Evolutionary conservation across 1,139 yeast species (phyloP).

Genomic region (Blastobotrys illinoisensis): DNA sequence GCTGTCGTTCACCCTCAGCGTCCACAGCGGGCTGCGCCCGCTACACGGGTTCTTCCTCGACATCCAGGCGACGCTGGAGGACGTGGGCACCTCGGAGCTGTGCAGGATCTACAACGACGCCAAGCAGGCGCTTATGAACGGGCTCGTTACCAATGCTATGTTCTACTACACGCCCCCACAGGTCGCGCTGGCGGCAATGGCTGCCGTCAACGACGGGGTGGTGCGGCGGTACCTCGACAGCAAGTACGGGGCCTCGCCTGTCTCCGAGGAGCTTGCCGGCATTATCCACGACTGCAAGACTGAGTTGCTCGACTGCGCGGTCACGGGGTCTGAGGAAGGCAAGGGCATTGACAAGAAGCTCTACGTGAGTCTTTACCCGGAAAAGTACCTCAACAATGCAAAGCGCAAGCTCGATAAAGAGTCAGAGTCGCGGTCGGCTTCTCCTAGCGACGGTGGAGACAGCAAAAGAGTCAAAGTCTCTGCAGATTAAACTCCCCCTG

Average conservation of each 20-base stretch:
- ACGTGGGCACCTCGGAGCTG: slow-evolving; percentile 19
- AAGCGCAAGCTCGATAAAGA: slow-evolving; percentile 13
- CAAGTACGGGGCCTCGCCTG: slow-evolving; percentile 24
- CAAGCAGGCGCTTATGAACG: slow-evolving; percentile 55
- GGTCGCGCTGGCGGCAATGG: slow-evolving; percentile 81
- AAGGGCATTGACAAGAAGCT: slow-evolving; percentile 32
- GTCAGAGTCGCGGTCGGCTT: background rate
- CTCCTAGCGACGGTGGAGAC: background rate
- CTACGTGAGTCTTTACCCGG: slow-evolving; percentile 26
- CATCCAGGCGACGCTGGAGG: slow-evolving; percentile 57
- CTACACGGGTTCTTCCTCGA: slow-evolving; percentile 90
- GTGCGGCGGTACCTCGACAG: slow-evolving; percentile 59
- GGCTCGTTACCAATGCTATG: slow-evolving; percentile 66
- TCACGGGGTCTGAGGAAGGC: slow-evolving; percentile 26
- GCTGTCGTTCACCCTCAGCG: slow-evolving; percentile 70
- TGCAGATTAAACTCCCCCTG: background rate
- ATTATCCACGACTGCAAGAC: slow-evolving; percentile 23
- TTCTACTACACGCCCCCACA: slow-evolving; percentile 91
- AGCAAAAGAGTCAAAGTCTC: background rate
- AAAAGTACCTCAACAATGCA: slow-evolving; percentile 16
- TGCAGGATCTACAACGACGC: slow-evolving; percentile 57
- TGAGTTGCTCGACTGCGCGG: slow-evolving; percentile 15
- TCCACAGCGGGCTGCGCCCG: slow-evolving; percentile 84
- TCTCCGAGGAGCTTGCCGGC: slow-evolving; percentile 15
- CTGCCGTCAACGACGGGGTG: slow-evolving; percentile 57